Evolutionary conservation across 352 stramenopile genomes (phyloP), one percentile per base, ranked within the genome.

Genomic region (Blastocystis sp.): DNA sequence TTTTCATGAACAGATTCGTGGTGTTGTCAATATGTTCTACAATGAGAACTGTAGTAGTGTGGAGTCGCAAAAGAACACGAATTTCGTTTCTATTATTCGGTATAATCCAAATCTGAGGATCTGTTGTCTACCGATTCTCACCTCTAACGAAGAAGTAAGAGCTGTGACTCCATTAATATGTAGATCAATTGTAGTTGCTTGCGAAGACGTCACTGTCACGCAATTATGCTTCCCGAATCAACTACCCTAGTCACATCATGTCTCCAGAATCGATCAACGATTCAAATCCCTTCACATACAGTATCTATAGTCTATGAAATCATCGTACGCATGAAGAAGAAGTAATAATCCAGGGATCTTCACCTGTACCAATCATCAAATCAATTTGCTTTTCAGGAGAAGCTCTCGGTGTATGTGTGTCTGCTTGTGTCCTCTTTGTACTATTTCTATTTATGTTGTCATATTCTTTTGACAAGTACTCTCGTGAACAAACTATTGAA

Each of bases 141-240:
- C 24, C 3, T 9, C 32, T 16, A 16, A 32, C n/a, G 71, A 83
- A 63, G 29, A 49, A 66, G 71, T 83, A 19, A 11, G 19, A 27
- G 0, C 12, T 35, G 0, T 2, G 14, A 16, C 42, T 29, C 19
- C 3, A 51, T 46, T 65, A 7, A 16, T 14, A 35, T 35, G 19
- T 83, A 83, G 71, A 39, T 83, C 24, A 83, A 83, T 24, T 24
- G 46, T 6, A 29, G n/a, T 11, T 83, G 71, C 51, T 12, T 66
- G 11, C 6, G 3, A 19, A 21, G 35, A 27, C 27, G 66, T 61
- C 19, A 4, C 14, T 83, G 71, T 54, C n/a, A 29, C 29, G 11
- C 35, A 9, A 24, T 83, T 27, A 63, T 83, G 12, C 5, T 83
- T 37, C 51, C 71, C 11, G 52, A 65, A 2, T 37, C 35, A 12